Evolutionary conservation across 2,329 filamentous ascomycete species (phyloP), one percentile per base, ranked within the genome.

Genomic region (Helicocarpus griseus): DNA sequence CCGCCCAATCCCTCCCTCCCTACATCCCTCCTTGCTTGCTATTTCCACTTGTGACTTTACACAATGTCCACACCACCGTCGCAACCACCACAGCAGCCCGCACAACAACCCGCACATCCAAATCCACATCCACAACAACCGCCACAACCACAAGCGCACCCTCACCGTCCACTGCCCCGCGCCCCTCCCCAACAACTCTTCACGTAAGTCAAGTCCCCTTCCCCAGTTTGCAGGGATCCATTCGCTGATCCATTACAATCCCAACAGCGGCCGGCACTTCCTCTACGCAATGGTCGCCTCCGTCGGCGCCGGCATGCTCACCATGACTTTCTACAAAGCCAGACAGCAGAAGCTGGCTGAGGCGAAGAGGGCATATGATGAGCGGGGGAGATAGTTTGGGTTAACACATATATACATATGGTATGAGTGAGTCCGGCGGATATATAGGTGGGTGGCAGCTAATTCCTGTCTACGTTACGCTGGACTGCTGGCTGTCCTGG

Each of bases 231-330:
- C 29, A 8, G 29, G n/a, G 9, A 35, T 4, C 31, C 3, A 9
- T 3, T 33, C 29, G 29, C 29, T n/a, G n/a, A 33, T 33, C 26
- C 28, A 31, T 28, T 22, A n/a, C 39, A 24, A n/a, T 45, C n/a
- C 43, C 17, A n/a, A 14, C 4, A 47, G 44, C 11, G 44, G 44
- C 19, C 28, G 44, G 9, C 44, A 35, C 31, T 47, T 47, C 29
- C 11, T 36, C 33, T 47, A 47, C 29, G 44, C 44, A 21, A 36
- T 47, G 44, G 44, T 47, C 13, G 44, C 44, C 31, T 47, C 44
- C 4, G 28, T 47, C 14, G 44, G 44, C 13, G 44, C 44, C 2
- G 44, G 44, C 9, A 28, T 47, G 44, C 21, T 47, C 24, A 35
- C 44, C 44, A 47, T 47, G 44, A 22, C 44, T 5, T 28, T 47